These are phyloP conservation scores for Arabis alpina DNA, from an alignment of 345 rosid species.

Conservation along the genomic window DNA sequence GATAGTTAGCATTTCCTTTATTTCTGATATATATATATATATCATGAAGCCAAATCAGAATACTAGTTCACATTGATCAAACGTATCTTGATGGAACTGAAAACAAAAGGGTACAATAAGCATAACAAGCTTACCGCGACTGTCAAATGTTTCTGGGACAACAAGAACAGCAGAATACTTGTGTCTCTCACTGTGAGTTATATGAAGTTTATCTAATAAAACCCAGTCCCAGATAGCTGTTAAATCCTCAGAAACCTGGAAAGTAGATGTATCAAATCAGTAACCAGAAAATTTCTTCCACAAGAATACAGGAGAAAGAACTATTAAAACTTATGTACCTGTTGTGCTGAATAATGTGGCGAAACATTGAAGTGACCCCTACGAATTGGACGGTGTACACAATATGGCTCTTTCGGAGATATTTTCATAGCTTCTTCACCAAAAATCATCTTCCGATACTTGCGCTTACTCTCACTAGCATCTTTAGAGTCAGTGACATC, in stretches of 20 bases:
- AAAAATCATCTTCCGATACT: slow-evolving; percentile 59
- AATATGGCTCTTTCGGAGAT: slow-evolving; percentile 78
- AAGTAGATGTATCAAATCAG: slow-evolving; percentile 15
- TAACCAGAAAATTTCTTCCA: neutral
- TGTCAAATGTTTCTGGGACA: slow-evolving; percentile 82
- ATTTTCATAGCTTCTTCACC: slow-evolving; percentile 91
- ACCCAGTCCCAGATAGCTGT: slow-evolving; percentile 90
- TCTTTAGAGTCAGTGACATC: slow-evolving; percentile 47
- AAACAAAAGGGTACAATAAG: slow-evolving; percentile 1
- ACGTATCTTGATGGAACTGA: slow-evolving; percentile 6
- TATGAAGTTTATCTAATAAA: slow-evolving; percentile 67
- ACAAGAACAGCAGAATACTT: slow-evolving; percentile 80
- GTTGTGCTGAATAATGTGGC: slow-evolving; percentile 75
- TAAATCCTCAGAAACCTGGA: slow-evolving; percentile 85
- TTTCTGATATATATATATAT: slow-evolving; percentile 54
- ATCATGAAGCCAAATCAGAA: slow-evolving; percentile 37
- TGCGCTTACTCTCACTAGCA: slow-evolving; percentile 47
- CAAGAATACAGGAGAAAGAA: neutral
- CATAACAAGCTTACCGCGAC: slow-evolving; percentile 60
- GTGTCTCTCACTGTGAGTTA: slow-evolving; percentile 68
- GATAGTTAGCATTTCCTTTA: slow-evolving; percentile 79
- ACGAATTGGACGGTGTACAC: slow-evolving; percentile 77
- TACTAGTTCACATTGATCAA: slow-evolving; percentile 9
- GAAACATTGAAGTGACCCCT: slow-evolving; percentile 95
- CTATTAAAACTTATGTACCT: slow-evolving; percentile 50